phyloP scores from a whole-genome alignment of 2,329 filamentous ascomycete genomes.

The Mycosphaerella arachidis region DNA sequence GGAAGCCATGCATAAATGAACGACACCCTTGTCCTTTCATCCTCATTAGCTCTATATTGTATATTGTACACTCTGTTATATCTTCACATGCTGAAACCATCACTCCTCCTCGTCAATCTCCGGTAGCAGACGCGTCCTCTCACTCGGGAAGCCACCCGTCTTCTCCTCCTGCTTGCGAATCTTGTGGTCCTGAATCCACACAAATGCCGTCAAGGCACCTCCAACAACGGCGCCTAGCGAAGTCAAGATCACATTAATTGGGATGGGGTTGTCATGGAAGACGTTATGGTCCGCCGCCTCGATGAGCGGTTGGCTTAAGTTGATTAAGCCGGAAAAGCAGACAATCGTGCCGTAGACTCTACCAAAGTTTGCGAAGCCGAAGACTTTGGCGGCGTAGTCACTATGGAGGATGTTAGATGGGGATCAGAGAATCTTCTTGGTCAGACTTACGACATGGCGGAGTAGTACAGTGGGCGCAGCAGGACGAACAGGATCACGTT shows the following conservation, averaged over 20 bases:
- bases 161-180: slow-evolving; percentile 9
- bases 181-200: slow-evolving; percentile 36
- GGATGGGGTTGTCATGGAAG: slow-evolving; percentile 68
- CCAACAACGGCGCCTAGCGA: slow-evolving; percentile 61
- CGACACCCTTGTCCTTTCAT: not conserved
- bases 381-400: slow-evolving; percentile 86
- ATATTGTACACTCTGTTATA: not conserved
- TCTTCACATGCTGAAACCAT: not conserved
- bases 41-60: not conserved
- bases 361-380: slow-evolving; percentile 88
- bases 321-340: slow-evolving; percentile 74
- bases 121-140: slow-evolving; percentile 12
- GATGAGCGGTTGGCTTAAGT: slow-evolving; percentile 75
- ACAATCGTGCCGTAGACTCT: slow-evolving; percentile 89
- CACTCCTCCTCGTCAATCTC: slow-evolving; percentile 33
- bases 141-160: slow-evolving; percentile 13
- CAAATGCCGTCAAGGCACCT: slow-evolving; percentile 61
- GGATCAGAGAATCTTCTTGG: too few relatives aligned
- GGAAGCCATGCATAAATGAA: not conserved
- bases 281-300: slow-evolving; percentile 71
- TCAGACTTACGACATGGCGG: slow-evolving; percentile 58
- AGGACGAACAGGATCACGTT: slow-evolving; percentile 76
- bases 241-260: slow-evolving; percentile 69
- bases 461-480: slow-evolving; percentile 86
- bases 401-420: slow-evolving; percentile 5